Percentiles rank a stretch among this genome's conserved stretches.
phyloP scores from a whole-genome alignment of 805 yeast genomes.

The Candida silvicultrix region DNA sequence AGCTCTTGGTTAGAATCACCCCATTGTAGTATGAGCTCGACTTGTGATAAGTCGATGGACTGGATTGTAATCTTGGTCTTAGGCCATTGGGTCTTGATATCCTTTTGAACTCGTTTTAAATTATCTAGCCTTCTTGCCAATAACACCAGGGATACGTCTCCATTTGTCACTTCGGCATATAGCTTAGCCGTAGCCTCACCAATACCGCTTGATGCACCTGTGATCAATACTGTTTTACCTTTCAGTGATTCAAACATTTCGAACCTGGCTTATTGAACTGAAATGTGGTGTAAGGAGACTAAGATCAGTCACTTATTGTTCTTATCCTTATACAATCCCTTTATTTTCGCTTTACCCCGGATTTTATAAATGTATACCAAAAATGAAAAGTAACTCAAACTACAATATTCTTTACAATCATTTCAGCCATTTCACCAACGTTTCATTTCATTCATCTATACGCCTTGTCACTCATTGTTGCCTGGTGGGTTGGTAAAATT shows the following conservation, averaged over 20 bases:
- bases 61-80: conserved; percentile 35
- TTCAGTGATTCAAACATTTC: neutral
- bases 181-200: conserved; percentile 85
- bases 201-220: conserved; percentile 93
- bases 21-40: conserved; percentile 41
- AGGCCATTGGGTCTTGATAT: conserved; percentile 39
- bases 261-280: too few relatives aligned
- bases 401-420: too few relatives aligned
- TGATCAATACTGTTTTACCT: conserved; percentile 47
- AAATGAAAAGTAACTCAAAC: too few relatives aligned
- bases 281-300: too few relatives aligned
- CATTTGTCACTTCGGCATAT: conserved; percentile 65
- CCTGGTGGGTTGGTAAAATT: conserved; percentile 86
- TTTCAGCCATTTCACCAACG: too few relatives aligned
- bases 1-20: conserved; percentile 41
- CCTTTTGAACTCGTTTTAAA: conserved; percentile 38
- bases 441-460: conserved; percentile 5
- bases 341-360: too few relatives aligned
- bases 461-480: conserved; percentile 35
- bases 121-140: conserved; percentile 68
- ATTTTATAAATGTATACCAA: neutral
- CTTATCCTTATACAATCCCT: too few relatives aligned
- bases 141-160: conserved; percentile 57
- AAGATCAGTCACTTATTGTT: too few relatives aligned
- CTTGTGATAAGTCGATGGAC: conserved; percentile 47